These are phyloP conservation scores for Secale cereale DNA, from an alignment of 176 grass and related monocot genomes.

Conservation along the genomic window DNA sequence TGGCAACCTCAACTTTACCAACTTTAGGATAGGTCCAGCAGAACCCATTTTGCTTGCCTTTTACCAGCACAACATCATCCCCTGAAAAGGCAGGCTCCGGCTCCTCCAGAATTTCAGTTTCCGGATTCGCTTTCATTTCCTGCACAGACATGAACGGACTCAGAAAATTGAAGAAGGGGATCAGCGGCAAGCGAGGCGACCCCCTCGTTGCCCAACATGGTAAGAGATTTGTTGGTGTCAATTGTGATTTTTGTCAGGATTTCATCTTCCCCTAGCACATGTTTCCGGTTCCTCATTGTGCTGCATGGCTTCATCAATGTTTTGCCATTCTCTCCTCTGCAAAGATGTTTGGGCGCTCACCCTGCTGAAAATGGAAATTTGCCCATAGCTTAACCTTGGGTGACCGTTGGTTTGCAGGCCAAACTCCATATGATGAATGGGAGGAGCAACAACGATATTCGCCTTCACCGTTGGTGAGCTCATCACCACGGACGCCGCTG, in stretches of 20 bases:
- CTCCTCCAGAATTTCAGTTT: slow-evolving; percentile 26
- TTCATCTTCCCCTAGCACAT: neutral
- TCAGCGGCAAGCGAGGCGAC: slow-evolving; percentile 35
- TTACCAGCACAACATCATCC: slow-evolving; percentile 11
- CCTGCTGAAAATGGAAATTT: neutral
- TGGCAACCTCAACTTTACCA: slow-evolving; percentile 27
- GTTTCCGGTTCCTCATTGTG: neutral
- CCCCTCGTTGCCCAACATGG: slow-evolving; percentile 26
- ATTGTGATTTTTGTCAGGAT: neutral
- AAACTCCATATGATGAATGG: slow-evolving; percentile 36
- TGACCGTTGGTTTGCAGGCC: slow-evolving; percentile 19
- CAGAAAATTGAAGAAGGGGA: slow-evolving; percentile 30
- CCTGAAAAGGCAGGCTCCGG: neutral
- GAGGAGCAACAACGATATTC: slow-evolving; percentile 53
- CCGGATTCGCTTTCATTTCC: neutral
- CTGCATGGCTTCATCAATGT: neutral
- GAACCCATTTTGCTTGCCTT: slow-evolving; percentile 17
- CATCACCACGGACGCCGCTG: slow-evolving; percentile 25
- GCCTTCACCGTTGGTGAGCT: slow-evolving; percentile 27
- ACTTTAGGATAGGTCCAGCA: slow-evolving; percentile 35
- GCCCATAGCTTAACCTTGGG: neutral
- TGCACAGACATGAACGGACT: slow-evolving; percentile 30
- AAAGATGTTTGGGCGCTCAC: neutral
- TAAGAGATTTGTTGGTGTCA: neutral
- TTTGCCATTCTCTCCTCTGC: neutral